Base-by-base conservation (phyloP, 768 basidiomycete species). In the Suillus luteus region DNA sequence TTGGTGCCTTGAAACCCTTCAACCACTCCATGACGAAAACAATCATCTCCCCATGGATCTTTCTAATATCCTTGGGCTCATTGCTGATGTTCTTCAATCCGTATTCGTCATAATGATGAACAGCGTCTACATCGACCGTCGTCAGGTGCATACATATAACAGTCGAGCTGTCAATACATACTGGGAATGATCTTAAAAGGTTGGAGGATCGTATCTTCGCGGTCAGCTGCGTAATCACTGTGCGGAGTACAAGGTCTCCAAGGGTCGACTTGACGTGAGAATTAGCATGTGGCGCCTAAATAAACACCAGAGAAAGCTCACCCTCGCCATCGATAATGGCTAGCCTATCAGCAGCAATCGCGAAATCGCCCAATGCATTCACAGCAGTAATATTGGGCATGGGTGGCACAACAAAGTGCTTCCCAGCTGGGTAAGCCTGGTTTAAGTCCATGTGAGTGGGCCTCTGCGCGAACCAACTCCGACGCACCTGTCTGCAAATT, bases 111-210 rank as follows among this genome's bases (percentile, higher is more conserved):
- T 76, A 83, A 62, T 84, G 82, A 70, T 96, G 94, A 11, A 92
- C 88, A 43, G 80, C 91, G 61, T 81, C 90, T 91, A 65, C 60
- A 38, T 61, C 59, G 37, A 49, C 54, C 35, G 24, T 27, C 19
- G 37, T 64, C 52, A 68, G 46, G n/a, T 49, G 22, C 4, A n/a
- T 6, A 35, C 3, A 22, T 14, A 38, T 19, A 10, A 17, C 8
- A 46, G 49, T 43, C 24, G 19, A 57, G 35, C 55, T 60, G 5
- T 11, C 38, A 31, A 52, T 19, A 80, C 88, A 31, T 67, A 94
- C 94, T 81, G 11, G 89, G 89, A 63, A 97, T 97, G 48, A 96
- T 70, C 73, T 95, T 95, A 77, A 94, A 94, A 0, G 96, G 96
- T 44, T 83, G 81, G 41, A 87, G 70, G 17, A 88, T 75, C 1